A percentile compares a stretch with the other conserved stretches of the same genome.
Evolutionary conservation across 192 early-diverging fungal species (phyloP).

Genomic region (Linnemannia hyalina): DNA sequence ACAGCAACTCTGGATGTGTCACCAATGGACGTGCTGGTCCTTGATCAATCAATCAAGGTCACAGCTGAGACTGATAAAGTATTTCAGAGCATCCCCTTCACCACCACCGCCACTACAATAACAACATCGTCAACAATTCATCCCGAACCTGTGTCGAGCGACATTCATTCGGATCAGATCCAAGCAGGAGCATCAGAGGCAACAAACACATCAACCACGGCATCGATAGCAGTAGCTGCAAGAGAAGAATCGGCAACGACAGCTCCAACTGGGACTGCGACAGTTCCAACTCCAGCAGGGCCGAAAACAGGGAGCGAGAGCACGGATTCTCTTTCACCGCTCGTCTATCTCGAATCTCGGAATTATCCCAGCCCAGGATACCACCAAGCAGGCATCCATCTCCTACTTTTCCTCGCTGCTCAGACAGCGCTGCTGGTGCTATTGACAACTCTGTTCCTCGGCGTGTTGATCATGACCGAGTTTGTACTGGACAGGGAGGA

Average conservation of each 20-base stretch:
- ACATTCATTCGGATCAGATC: background rate
- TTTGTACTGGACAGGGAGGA: slow-evolving; percentile 29
- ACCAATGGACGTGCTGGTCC: background rate
- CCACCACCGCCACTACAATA: background rate
- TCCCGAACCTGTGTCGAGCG: background rate
- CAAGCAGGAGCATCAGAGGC: background rate
- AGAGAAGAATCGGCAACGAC: background rate
- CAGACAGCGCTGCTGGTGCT: slow-evolving; percentile 4
- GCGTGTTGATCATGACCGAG: slow-evolving; percentile 26
- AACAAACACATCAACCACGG: background rate
- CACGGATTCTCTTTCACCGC: background rate
- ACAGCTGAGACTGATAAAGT: background rate
- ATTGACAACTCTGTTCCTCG: slow-evolving; percentile 7
- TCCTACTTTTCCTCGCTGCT: slow-evolving; percentile 6
- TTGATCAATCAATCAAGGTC: background rate
- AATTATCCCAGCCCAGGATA: background rate
- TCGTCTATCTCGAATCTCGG: background rate
- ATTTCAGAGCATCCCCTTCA: background rate
- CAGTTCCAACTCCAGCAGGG: background rate
- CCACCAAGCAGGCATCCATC: background rate
- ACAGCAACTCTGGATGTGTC: background rate
- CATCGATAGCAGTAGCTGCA: background rate
- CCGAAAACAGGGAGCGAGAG: background rate
- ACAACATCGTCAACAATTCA: background rate
- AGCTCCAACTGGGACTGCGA: background rate